Conservation (phyloP, 306 rosid genomes). For the Fragaria iinumae region DNA sequence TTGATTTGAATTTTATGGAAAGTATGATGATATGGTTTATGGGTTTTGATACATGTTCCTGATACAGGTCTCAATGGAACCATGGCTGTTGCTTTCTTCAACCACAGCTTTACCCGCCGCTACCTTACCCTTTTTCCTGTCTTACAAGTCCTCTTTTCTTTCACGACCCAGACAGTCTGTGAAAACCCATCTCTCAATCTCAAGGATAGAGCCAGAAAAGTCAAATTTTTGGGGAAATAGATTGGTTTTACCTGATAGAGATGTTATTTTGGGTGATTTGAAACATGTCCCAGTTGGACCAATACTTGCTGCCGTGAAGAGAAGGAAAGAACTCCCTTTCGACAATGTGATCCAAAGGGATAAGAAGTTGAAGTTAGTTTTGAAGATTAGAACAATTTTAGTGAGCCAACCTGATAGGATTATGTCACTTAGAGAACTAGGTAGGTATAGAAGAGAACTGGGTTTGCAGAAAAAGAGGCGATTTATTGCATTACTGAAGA, state of each 20-base stretch:
- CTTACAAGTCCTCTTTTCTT: conserved; percentile 35
- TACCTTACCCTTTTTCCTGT: conserved; percentile 54
- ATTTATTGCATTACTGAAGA: conserved; percentile 66
- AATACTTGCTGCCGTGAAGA: conserved; percentile 66
- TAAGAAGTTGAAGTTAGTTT: conserved; percentile 73
- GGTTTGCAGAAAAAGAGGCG: conserved; percentile 62
- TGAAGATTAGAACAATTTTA: conserved; percentile 69
- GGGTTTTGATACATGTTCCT: neutral
- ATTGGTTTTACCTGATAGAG: conserved; percentile 34
- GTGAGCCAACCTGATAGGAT: conserved; percentile 59
- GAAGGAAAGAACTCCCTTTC: conserved; percentile 76
- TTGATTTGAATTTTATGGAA: neutral
- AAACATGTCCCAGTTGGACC: conserved; percentile 35
- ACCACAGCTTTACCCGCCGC: conserved; percentile 37
- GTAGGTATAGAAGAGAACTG: conserved; percentile 65
- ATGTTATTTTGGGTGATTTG: conserved; percentile 19
- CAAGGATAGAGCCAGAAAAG: conserved; percentile 29
- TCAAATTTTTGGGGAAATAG: conserved; percentile 53
- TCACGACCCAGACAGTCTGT: conserved; percentile 29
- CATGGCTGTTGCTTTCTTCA: conserved; percentile 38
- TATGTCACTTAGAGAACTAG: conserved; percentile 74
- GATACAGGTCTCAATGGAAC: conserved; percentile 43
- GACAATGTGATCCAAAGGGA: conserved; percentile 86
- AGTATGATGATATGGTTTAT: neutral
- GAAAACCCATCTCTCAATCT: conserved; percentile 35